These are phyloP conservation scores for Boletus smithii DNA, from an alignment of 1,284 basidiomycete genomes.

Conservation along the genomic window DNA sequence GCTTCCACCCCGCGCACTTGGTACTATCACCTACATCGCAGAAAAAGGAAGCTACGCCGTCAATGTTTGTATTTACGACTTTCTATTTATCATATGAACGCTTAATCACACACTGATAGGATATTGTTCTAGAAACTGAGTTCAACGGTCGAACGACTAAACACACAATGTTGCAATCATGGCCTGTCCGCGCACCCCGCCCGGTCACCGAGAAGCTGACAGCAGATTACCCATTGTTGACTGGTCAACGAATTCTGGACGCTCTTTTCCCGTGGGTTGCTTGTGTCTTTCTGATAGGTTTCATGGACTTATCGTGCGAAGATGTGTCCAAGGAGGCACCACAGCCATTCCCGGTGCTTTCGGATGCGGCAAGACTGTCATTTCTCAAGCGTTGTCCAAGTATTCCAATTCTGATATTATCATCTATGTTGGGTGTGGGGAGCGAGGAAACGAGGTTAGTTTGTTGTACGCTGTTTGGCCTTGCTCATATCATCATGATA, in stretches of 20 bases:
- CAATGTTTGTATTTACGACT: slow-evolving; percentile 54
- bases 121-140: slow-evolving; percentile 95
- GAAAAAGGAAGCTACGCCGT: slow-evolving; percentile 95
- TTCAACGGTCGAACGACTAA: slow-evolving; percentile 94
- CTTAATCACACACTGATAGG: slow-evolving; percentile 45
- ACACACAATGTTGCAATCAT: slow-evolving; percentile 96
- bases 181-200: slow-evolving; percentile 98
- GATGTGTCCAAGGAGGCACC: slow-evolving; percentile 97
- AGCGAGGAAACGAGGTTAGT: slow-evolving; percentile 83
- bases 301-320: slow-evolving; percentile 28
- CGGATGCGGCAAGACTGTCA: slow-evolving; percentile 97
- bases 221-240: slow-evolving; percentile 89
- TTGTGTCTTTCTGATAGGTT: background rate
- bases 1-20: slow-evolving; percentile 90
- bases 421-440: slow-evolving; percentile 97
- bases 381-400: slow-evolving; percentile 96
- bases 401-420: slow-evolving; percentile 99
- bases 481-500: slow-evolving; percentile 32
- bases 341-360: slow-evolving; percentile 99
- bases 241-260: slow-evolving; percentile 96
- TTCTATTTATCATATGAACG: background rate
- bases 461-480: background rate
- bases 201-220: slow-evolving; percentile 94
- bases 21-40: slow-evolving; percentile 91
- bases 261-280: slow-evolving; percentile 88